phyloP scores from a whole-genome alignment of 2,329 filamentous ascomycete species.

The Alternaria sp. region DNA sequence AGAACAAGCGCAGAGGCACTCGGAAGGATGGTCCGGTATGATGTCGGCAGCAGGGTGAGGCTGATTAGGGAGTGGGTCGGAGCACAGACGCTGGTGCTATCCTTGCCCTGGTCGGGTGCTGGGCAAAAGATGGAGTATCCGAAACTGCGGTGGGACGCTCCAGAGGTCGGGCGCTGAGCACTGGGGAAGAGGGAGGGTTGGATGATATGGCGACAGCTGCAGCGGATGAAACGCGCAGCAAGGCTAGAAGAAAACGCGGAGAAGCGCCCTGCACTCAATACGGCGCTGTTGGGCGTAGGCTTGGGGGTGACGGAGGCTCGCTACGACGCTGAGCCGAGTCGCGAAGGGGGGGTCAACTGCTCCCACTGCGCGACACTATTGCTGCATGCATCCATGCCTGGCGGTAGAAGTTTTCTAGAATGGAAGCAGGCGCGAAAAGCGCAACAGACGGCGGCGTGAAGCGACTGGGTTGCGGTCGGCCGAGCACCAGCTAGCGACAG shows the following conservation, averaged over 20 bases:
- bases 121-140: slow-evolving; percentile 10
- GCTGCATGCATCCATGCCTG: slow-evolving; percentile 5
- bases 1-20: slow-evolving; percentile 12
- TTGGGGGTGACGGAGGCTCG: slow-evolving; percentile 9
- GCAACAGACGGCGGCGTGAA: slow-evolving; percentile 14
- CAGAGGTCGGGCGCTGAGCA: slow-evolving; percentile 9
- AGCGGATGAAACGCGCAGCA: slow-evolving; percentile 22
- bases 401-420: slow-evolving; percentile 30
- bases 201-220: background rate
- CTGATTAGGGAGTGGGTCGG: slow-evolving; percentile 23
- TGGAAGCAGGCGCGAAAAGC: slow-evolving; percentile 20
- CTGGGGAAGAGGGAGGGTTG: slow-evolving; percentile 14
- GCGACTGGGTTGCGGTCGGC: slow-evolving; percentile 11
- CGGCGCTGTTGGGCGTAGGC: slow-evolving; percentile 8
- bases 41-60: slow-evolving; percentile 29
- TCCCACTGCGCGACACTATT: slow-evolving; percentile 1
- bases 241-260: slow-evolving; percentile 38
- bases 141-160: slow-evolving; percentile 17
- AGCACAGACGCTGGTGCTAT: slow-evolving; percentile 14
- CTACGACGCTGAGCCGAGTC: slow-evolving; percentile 14
- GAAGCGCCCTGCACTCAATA: slow-evolving; percentile 17
- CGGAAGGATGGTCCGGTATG: slow-evolving; percentile 20
- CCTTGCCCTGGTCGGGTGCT: slow-evolving; percentile 12
- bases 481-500: slow-evolving; percentile 8
- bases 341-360: slow-evolving; percentile 7